Evolutionary conservation across 331 rosid genomes (phyloP), one percentile per base, ranked within the genome.

Genomic region (Malus hybrid): DNA sequence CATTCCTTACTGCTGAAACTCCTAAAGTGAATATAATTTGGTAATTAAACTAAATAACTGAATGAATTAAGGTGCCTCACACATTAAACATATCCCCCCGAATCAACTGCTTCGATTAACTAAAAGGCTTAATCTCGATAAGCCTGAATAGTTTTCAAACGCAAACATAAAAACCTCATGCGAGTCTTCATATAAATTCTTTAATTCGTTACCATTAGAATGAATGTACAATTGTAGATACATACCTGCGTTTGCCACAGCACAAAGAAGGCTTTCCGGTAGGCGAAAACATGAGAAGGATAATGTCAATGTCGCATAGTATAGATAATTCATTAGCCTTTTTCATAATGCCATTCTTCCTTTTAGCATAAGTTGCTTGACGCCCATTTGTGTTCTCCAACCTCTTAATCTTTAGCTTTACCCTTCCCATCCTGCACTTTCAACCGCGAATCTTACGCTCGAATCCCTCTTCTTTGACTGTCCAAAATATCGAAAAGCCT

Each of bases 241-340:
- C 27, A 56, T 74, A 89, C 98, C 97, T 85, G 85, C 87, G 93
- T 34, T 83, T 82, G 57, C 96, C 97, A 12, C 86, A 80, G 75
- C 90, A 91, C 39, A 93, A 46, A 7, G 92, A 83, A 61, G 98
- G 98, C 76, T 91, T 93, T 71, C 96, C 97, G 13, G 86, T 79
- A 0, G 98, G 98, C 9, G 98, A 89, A 80, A 93, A 93, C 98
- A 93, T 93, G 75, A 93, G 98, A 76, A 93, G 97, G 68, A 93
- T 78, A 57, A 93, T 89, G 69, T 93, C 98, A 55, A 90, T 85
- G 54, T 93, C 98, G 33, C 98, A 93, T 2, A 93, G 75, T 48
- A 93, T 89, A 12, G 97, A 91, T 59, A 93, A 83, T 74, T 93
- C 98, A 74, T 83, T 80, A 6, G 98, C 98, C 82, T 93, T 93